Evolutionary conservation across 2,329 filamentous ascomycete genomes (phyloP), one percentile per base, ranked within the genome.

Genomic region (Myotisia sp.): DNA sequence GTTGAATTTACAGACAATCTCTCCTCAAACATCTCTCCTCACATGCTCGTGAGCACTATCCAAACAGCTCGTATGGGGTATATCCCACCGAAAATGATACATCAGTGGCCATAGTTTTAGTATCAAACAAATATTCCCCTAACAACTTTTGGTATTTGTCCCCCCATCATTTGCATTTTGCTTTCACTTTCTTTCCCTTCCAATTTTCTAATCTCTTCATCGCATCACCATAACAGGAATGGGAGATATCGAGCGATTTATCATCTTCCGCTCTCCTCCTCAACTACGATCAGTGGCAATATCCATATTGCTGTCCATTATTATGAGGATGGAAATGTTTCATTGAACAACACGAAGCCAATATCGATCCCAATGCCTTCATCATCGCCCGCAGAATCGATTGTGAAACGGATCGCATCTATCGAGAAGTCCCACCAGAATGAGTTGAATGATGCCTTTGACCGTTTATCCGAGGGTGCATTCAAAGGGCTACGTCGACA

Each of bases 281-380:
- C 51, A 4, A 46, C 55, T 43, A 66, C 66, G 30, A 64, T 95
- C 27, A 74, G 76, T 23, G 90, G 90, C 48, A 75, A 69, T 39
- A 76, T 95, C 59, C 84, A 87, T 57, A 82, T 94, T 35, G 86
- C 95, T 47, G 87, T 98, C 33, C 90, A 98, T 67, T 98, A 98
- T 69, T 98, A 98, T 64, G 90, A 98, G 63, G 92, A 98, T 54
- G 90, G 90, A 42, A 98, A 98, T 54, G 90, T 98, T 38, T 79
- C 90, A 2, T 71, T 98, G 39, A 69, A 87, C 43, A 94, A 90
- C n/a, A 78, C 73, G 51, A 94, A 94, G 63, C 65, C 79, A 7
- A 56, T 87, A 8, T 67, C 67, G 1, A 56, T 71, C 3, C 71
- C 70, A 6, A 56, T 81, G n/a, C 58, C 74, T 1, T 75, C 70